Base-by-base conservation (phyloP, 2,329 filamentous ascomycete genomes). In the Graphilbum fragrans region DNA sequence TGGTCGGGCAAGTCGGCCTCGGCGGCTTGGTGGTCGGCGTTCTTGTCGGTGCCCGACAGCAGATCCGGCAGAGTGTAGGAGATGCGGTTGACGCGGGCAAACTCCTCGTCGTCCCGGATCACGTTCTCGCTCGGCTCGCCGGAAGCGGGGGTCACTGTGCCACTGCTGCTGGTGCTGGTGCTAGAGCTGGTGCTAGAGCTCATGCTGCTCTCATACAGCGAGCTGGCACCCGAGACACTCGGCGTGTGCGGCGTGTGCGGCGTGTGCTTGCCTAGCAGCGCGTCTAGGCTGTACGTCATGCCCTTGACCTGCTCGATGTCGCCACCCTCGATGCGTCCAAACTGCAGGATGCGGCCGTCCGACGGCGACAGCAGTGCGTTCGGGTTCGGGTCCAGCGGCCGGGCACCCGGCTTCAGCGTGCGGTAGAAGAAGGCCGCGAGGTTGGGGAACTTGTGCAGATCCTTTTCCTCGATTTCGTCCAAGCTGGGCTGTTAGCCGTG, bases 301-400 rank as follows among this genome's bases (percentile, higher is more conserved):
- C 92, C 92, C 64, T 98, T 98, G 49, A 98, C 90, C 64, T 98
- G 92, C 60, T 98, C 92, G 35, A 98, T 93, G 55, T 95, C 86
- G 37, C 90, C 88, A 53, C 88, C 79, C 54, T 93, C 82, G 43
- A 98, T 95, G 52, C 79, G 80, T 11, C 92, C 92, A 52, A 87
- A 95, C 53, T 96, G 90, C 21, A 98, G 74, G 36, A 98, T 74
- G 48, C 83, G 82, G 37, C 92, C 92, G 58, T 98, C 92, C 5
- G 92, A 78, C 1, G 92, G 93, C 1, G 86, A 92, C 8, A 96
- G 66, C 5, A 98, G 65, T 10, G 86, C 83, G 54, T 84, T 81
- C 2, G 76, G 74, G 50, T 90, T 78, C 2, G 85, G 77, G 55
- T 96, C 86, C 14, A 98, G 69, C 2, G 88, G 88, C 21, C 92